These are phyloP conservation scores for Ascochyta viciae-villosae DNA, from an alignment of 2,329 filamentous ascomycete genomes.

Conservation along the genomic window DNA sequence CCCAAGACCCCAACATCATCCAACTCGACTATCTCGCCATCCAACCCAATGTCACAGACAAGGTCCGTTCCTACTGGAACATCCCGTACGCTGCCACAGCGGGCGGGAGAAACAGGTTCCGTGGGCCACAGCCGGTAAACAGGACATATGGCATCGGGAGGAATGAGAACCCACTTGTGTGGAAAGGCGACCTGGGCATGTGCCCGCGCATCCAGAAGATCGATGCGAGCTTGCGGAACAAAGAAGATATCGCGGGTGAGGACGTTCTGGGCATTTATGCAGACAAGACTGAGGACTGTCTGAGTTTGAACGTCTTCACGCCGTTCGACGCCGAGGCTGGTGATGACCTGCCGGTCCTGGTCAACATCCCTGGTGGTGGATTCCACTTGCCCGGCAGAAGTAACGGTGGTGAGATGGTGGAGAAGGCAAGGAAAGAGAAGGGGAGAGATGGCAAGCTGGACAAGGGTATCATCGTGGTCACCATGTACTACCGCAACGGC, in stretches of 20 bases:
- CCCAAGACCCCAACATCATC: constrained; percentile 37
- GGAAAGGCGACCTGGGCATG: constrained; percentile 42
- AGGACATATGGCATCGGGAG: constrained; percentile 34
- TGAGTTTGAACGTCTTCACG: constrained; percentile 51
- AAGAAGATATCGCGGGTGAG: constrained; percentile 35
- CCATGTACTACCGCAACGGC: constrained; percentile 47
- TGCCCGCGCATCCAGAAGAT: constrained; percentile 46
- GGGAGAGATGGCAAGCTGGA: constrained; percentile 36
- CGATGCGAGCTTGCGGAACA: constrained; percentile 33
- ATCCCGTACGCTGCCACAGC: constrained; percentile 43
- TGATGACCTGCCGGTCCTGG: constrained; percentile 47
- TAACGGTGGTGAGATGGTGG: constrained; percentile 42
- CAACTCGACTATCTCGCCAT: constrained; percentile 42
- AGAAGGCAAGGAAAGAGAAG: constrained; percentile 38
- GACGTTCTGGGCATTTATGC: constrained; percentile 38
- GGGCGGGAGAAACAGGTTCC: constrained; percentile 38
- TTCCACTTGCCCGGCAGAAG: constrained; percentile 49
- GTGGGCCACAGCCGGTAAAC: constrained; percentile 41
- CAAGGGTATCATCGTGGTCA: constrained; percentile 43
- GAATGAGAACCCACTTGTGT: constrained; percentile 34
- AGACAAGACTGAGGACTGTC: constrained; percentile 48
- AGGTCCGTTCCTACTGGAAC: constrained; percentile 42
- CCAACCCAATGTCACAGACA: constrained; percentile 37
- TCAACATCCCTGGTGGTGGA: constrained; percentile 57
- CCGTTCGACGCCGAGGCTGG: constrained; percentile 42